A percentile compares a stretch with the other conserved stretches of the same genome.
These are phyloP conservation scores for Harrya chromipes DNA, from an alignment of 768 basidiomycete genomes.

Conservation along the genomic window DNA sequence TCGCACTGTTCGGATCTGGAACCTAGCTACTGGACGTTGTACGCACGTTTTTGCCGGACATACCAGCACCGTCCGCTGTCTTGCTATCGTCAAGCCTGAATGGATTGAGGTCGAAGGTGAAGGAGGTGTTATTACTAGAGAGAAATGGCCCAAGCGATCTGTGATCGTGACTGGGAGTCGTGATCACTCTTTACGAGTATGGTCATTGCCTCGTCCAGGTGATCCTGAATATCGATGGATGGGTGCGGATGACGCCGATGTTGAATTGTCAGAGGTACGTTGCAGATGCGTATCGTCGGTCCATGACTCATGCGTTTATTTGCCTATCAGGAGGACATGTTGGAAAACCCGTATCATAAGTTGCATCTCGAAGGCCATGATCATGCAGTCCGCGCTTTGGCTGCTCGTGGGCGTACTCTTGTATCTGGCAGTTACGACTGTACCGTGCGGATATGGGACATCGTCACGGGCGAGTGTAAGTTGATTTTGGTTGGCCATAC, in stretches of 20 bases:
- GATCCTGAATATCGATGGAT: constrained; percentile 75
- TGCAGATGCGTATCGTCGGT: background rate
- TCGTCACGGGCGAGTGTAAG: constrained; percentile 75
- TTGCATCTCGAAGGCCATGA: constrained; percentile 85
- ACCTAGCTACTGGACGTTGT: constrained; percentile 72
- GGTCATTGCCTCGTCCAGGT: constrained; percentile 63
- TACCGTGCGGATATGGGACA: constrained; percentile 94
- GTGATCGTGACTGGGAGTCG: constrained; percentile 72
- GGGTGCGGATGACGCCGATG: constrained; percentile 57
- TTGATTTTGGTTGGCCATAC: constrained; percentile 85
- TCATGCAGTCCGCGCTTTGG: constrained; percentile 89
- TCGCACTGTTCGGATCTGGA: constrained; percentile 91
- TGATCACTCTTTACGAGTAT: constrained; percentile 63
- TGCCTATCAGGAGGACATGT: constrained; percentile 58
- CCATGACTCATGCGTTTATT: constrained; percentile 8
- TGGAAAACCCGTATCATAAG: constrained; percentile 87
- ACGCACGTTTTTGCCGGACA: constrained; percentile 96
- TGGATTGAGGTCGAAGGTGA: constrained; percentile 72
- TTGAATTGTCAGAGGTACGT: constrained; percentile 51
- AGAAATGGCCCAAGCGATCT: constrained; percentile 71
- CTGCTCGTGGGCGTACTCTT: constrained; percentile 82
- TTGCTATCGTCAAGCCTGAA: constrained; percentile 95
- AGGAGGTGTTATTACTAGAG: constrained; percentile 55
- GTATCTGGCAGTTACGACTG: constrained; percentile 97
- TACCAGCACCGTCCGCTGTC: constrained; percentile 92